Base-by-base conservation (phyloP, 306 rosid genomes). In the Prosopis cineraria region DNA sequence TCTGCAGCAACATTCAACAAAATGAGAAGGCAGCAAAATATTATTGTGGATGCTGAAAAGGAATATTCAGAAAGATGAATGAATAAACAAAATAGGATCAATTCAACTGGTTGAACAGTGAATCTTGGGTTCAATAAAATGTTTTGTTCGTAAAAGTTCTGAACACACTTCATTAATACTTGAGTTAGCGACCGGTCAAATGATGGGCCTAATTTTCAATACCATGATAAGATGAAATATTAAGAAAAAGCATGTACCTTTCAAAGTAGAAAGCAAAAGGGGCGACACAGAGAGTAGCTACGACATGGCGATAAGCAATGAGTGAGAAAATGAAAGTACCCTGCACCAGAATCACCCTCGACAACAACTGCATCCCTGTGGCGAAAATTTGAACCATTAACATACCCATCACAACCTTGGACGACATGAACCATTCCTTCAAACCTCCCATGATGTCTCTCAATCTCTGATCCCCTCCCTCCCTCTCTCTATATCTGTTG, bases 321-420 rank as follows among this genome's bases (percentile, higher is more conserved):
- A 90, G 89, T 8, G 94, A 76, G 68, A 89, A 91, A 12, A 90
- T 78, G 81, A 88, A 93, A 25, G 88, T 80, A 36, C 94, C 96
- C 1, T 73, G 2, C 14, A 76, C 77, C 6, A 93, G 65, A 3
- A 88, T 72, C 1, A 87, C 60, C 36, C 89, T 89, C 1, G 93
- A 83, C 0, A 93, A 81, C 37, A 91, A 17, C 27, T 91, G 93
- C 85, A 89, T 59, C 41, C 94, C 96, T 0, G 87, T 72, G 0
- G 78, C 82, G 45, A 91, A 77, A 0, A 84, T 4, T 79, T 89
- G 93, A 50, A 89, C 96, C 8, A 79, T 8, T 34, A 93, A 45
- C 96, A 90, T 90, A 10, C 89, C 83, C 33, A 89, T 8, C 11
- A 77, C 70, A 14, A 77, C 43, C 69, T 82, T 41, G 0, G 88